These are phyloP conservation scores for Microdochium bolleyi DNA, from an alignment of 2,329 filamentous ascomycete species.

Conservation along the genomic window DNA sequence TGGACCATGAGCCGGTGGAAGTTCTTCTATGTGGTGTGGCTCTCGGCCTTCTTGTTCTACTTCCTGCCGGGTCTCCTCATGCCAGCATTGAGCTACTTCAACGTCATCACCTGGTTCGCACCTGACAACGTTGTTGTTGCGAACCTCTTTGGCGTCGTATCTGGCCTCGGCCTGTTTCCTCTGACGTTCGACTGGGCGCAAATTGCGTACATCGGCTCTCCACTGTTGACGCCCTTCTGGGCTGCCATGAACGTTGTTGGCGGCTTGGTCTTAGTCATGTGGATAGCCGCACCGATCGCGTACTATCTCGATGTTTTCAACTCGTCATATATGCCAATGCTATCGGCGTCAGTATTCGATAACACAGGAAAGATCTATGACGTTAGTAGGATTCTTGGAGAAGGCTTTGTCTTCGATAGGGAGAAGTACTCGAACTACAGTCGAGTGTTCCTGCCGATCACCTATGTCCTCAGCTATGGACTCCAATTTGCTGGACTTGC, in stretches of 20 bases:
- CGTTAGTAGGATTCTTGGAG: slow-evolving; percentile 70
- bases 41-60: slow-evolving; percentile 69
- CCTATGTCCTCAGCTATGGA: slow-evolving; percentile 80
- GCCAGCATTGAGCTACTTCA: slow-evolving; percentile 83
- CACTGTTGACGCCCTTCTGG: slow-evolving; percentile 78
- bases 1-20: slow-evolving; percentile 78
- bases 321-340: slow-evolving; percentile 78
- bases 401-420: slow-evolving; percentile 70
- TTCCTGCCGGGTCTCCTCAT: slow-evolving; percentile 77
- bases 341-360: slow-evolving; percentile 80
- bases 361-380: slow-evolving; percentile 75
- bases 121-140: slow-evolving; percentile 80
- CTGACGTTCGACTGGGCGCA: slow-evolving; percentile 90
- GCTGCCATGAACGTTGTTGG: slow-evolving; percentile 78
- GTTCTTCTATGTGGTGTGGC: slow-evolving; percentile 73
- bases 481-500: slow-evolving; percentile 79
- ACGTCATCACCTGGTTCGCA: slow-evolving; percentile 80
- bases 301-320: slow-evolving; percentile 77
- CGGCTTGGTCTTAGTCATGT: slow-evolving; percentile 75
- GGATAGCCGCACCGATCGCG: slow-evolving; percentile 70
- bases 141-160: slow-evolving; percentile 80
- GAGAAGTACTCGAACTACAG: slow-evolving; percentile 75
- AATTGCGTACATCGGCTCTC: slow-evolving; percentile 81
- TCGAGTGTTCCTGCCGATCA: slow-evolving; percentile 77
- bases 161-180: slow-evolving; percentile 75